These are phyloP conservation scores for Nemania sp. DNA, from an alignment of 2,329 filamentous ascomycete genomes.

Conservation along the genomic window DNA sequence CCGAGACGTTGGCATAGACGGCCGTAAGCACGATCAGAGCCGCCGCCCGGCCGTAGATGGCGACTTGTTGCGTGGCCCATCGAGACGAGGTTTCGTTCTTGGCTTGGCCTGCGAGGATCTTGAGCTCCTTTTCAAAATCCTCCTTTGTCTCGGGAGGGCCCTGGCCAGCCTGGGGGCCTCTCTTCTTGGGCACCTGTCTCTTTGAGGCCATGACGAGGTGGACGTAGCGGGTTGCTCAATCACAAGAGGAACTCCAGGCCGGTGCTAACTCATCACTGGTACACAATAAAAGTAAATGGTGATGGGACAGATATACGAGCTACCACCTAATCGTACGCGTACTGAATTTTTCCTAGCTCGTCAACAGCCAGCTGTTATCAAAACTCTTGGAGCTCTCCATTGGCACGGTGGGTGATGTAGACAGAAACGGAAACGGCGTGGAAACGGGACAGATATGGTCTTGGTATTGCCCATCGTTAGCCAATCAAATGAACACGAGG, in stretches of 20 bases:
- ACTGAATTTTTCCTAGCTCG: conserved; percentile 1
- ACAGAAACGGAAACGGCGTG: conserved; percentile 14
- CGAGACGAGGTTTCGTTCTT: conserved; percentile 41
- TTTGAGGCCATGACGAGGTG: conserved; percentile 36
- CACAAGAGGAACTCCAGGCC: neutral
- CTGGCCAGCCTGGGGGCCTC: conserved; percentile 36
- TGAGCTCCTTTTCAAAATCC: conserved; percentile 59
- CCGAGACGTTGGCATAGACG: conserved; percentile 70
- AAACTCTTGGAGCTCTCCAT: conserved; percentile 23
- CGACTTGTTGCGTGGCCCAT: conserved; percentile 44
- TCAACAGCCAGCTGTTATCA: conserved; percentile 42
- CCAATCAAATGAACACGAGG: conserved; percentile 19
- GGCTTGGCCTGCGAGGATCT: conserved; percentile 49
- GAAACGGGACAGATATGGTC: conserved; percentile 24
- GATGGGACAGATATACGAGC: conserved; percentile 14
- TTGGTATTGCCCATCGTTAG: neutral
- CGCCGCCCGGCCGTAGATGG: conserved; percentile 48
- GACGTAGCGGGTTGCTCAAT: conserved; percentile 5
- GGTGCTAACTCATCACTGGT: conserved; percentile 2
- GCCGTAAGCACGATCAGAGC: conserved; percentile 62
- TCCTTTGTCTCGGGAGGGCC: conserved; percentile 52
- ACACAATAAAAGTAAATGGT: conserved; percentile 11
- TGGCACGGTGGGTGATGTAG: conserved; percentile 4
- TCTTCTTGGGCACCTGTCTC: conserved; percentile 37
- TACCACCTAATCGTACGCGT: neutral